phyloP scores from a whole-genome alignment of 1,139 yeast genomes.

The Pichia sp. region DNA sequence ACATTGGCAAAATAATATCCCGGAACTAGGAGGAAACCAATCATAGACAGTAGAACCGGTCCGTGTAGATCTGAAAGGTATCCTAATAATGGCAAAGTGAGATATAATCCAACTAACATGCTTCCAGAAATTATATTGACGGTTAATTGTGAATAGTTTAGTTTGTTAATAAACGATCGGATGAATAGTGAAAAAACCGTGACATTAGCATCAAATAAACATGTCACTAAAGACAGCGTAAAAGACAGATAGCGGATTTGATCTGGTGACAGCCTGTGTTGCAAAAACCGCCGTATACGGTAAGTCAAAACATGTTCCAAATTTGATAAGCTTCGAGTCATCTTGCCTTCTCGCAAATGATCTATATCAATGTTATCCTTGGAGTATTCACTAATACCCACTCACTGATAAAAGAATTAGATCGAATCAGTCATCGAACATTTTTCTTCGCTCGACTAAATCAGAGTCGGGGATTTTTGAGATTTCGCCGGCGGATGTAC shows the following conservation, averaged over 20 bases:
- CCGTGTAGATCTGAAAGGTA: slow-evolving; percentile 80
- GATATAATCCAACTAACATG: slow-evolving; percentile 75
- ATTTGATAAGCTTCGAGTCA: slow-evolving; percentile 18
- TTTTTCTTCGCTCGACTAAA: too few species aligned
- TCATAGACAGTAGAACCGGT: slow-evolving; percentile 60
- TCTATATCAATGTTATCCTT: too few species aligned
- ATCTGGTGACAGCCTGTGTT: slow-evolving; percentile 20
- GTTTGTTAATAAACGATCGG: slow-evolving; percentile 49
- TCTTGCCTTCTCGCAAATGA: background rate
- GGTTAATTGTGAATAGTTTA: slow-evolving; percentile 59
- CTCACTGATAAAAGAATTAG: too few species aligned
- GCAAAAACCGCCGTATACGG: slow-evolving; percentile 28
- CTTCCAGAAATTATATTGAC: slow-evolving; percentile 72
- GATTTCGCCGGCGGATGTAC: too few species aligned
- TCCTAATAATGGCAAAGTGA: slow-evolving; percentile 79
- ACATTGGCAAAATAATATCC: slow-evolving; percentile 50
- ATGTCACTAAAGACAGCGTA: slow-evolving; percentile 35
- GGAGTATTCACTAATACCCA: too few species aligned
- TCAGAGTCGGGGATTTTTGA: too few species aligned
- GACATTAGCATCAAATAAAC: slow-evolving; percentile 77
- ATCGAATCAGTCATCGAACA: too few species aligned
- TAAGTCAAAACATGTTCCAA: slow-evolving; percentile 32
- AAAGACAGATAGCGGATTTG: slow-evolving; percentile 31
- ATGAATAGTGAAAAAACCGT: slow-evolving; percentile 75
- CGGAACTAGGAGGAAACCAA: slow-evolving; percentile 61